Evolutionary conservation across 306 rosid species (phyloP).

Genomic region (Trichosanthes cucumerina): DNA sequence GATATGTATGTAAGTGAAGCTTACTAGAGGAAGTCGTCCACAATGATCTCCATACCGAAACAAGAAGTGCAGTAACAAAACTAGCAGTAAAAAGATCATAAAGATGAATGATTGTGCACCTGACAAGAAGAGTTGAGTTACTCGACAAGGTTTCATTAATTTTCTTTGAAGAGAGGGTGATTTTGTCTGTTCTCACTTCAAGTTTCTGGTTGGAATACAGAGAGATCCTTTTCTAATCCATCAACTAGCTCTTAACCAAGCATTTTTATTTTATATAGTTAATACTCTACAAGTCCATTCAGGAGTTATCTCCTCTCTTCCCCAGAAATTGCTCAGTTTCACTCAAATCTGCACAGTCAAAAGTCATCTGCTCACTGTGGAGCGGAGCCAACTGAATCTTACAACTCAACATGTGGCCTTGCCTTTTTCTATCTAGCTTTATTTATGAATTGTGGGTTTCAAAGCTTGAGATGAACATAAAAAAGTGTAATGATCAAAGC

Average conservation of each 20-base stretch:
- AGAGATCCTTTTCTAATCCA: no score
- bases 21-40: constrained; percentile 21
- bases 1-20: constrained; percentile 52
- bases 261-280: not conserved
- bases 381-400: not conserved
- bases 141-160: not conserved
- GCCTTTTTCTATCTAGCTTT: not conserved
- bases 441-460: not conserved
- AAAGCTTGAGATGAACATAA: not conserved
- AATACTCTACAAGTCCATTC: not conserved
- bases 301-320: not conserved
- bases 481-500: not conserved
- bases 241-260: no score
- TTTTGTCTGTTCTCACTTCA: not conserved
- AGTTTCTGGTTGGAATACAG: not conserved
- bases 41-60: constrained; percentile 15
- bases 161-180: not conserved
- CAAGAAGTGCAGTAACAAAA: constrained; percentile 7
- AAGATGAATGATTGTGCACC: constrained; percentile 25
- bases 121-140: not conserved
- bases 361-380: not conserved
- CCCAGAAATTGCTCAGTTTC: not conserved
- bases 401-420: not conserved
- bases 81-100: constrained; percentile 11
- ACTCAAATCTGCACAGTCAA: not conserved